Base-by-base conservation (phyloP, 345 rosid species). In the Hypericum perforatum region DNA sequence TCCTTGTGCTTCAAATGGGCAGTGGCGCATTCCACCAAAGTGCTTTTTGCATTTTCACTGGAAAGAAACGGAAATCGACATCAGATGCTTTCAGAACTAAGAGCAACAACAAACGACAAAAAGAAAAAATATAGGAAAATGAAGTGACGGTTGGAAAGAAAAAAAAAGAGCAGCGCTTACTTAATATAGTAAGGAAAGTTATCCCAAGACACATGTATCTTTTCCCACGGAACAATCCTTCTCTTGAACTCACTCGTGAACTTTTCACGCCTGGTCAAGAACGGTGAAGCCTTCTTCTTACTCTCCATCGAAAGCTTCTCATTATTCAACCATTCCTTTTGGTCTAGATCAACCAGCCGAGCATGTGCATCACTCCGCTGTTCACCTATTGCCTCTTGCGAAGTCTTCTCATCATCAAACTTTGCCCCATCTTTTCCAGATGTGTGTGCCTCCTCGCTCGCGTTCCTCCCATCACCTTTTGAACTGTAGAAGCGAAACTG, bases 191-290 rank as follows among this genome's bases (percentile, higher is more conserved):
- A 94, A 29, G 99, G 99, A 70, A 94, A 94, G 55, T 76, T 80
- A 52, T 89, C 91, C 97, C 86, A 89, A 5, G 99, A 94, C 68
- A 94, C 79, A 53, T 72, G 84, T 52, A 85, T 78, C 58, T 78
- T 82, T 66, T 89, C 94, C 98, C 99, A 94, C 11, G 95, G 94
- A 56, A 89, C 73, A 57, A 89, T 64, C 65, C 95, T 84, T 67
- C 97, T 68, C 57, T 76, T 60, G 60, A 88, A 78, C 58, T 85
- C 95, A 13, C 68, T 79, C 75, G 75, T 89, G 71, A 89, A 94
- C 75, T 81, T 82, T 45, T 94, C 89, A 41, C 68, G 78, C 68
- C 84, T 80, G 16, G 66, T 70, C 59, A 89, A 70, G 41, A 84
- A 81, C 7, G 94, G 92, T 5, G 88, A 79, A 68, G 89, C 94